Base-by-base conservation (phyloP, 768 basidiomycete species). In the Tremella yokohamensis region DNA sequence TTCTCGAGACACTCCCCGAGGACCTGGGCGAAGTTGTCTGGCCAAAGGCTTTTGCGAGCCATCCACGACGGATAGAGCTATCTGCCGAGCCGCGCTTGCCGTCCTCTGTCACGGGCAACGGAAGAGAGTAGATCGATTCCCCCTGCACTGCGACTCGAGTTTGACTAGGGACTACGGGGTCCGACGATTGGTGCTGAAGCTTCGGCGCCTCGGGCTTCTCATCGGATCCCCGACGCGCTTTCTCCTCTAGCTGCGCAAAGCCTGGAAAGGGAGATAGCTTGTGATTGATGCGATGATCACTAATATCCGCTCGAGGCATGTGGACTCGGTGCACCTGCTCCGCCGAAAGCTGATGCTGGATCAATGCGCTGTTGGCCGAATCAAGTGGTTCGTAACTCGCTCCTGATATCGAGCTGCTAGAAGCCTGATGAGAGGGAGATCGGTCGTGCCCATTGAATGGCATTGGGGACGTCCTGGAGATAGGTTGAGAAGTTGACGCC, bases 231-330 rank as follows among this genome's bases (percentile, higher is more conserved):
- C 22, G 45, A 22, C 34, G 40, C 22, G 22, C 42, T 22, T 42
- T 55, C 29, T 53, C 26, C 60, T 73, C 88, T 38, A 91, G 79
- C 65, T 83, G 83, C 68, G 85, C 82, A 75, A 91, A 86, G 38
- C 89, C 90, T 22, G 89, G 90, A 82, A 94, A 92, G 0, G 92
- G 90, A 76, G 87, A 88, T 37, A 96, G 80, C 73, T 97, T 97
- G 25, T 83, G 79, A 62, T 84, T 76, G 87, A 93, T 77, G 82
- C 88, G 25, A 81, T 80, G 72, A 76, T 90, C 89, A 26, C 83
- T 82, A 13, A 84, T 81, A 24, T 87, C 85, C 11, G 84, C 82
- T 16, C 84, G 82, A 40, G 90, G 90, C 38, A 91, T 73, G 2
- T 86, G 87, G 56, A 85, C 77, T 16, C 15, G 19, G 22, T 19